Evolutionary conservation across 2,329 filamentous ascomycete species (phyloP).

Genomic region (Talaromyces funiculosus): DNA sequence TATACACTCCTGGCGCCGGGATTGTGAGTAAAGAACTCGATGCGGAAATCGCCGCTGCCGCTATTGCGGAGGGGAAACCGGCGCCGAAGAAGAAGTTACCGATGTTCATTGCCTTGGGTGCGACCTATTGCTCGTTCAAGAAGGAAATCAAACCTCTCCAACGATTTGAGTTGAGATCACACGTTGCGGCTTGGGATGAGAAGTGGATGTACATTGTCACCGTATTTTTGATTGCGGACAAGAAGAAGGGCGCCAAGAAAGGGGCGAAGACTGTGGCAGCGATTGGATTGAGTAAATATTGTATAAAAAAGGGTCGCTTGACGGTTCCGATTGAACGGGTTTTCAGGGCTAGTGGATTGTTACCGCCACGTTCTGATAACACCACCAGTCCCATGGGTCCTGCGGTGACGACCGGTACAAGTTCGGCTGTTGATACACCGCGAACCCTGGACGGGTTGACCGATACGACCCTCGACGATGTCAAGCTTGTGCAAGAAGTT

Average conservation of each 20-base stretch:
- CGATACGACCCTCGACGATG: constrained; percentile 22
- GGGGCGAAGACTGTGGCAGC: constrained; percentile 54
- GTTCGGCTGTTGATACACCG: constrained; percentile 26
- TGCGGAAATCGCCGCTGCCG: constrained; percentile 44
- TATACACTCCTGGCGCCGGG: constrained; percentile 56
- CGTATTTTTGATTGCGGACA: constrained; percentile 53
- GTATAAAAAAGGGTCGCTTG: constrained; percentile 73
- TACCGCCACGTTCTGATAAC: constrained; percentile 67
- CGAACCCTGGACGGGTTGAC: constrained; percentile 29
- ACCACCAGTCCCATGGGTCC: constrained; percentile 10
- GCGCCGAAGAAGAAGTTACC: constrained; percentile 45
- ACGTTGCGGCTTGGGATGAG: constrained; percentile 67
- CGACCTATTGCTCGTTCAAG: constrained; percentile 68
- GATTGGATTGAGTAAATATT: constrained; percentile 71
- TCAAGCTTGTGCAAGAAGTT: constrained; percentile 35
- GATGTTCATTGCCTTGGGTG: constrained; percentile 63
- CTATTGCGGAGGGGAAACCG: constrained; percentile 44
- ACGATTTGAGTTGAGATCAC: constrained; percentile 67
- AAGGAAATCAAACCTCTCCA: constrained; percentile 65
- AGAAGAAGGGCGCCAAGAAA: constrained; percentile 39
- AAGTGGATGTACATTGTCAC: constrained; percentile 77
- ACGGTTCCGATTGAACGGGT: constrained; percentile 79
- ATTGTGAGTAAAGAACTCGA: constrained; percentile 50
- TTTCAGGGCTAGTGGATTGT: constrained; percentile 63
- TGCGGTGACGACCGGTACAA: neutral